Evolutionary conservation across 805 yeast species (phyloP), one percentile per base, ranked within the genome.

Genomic region (Lachancea thermotolerans): DNA sequence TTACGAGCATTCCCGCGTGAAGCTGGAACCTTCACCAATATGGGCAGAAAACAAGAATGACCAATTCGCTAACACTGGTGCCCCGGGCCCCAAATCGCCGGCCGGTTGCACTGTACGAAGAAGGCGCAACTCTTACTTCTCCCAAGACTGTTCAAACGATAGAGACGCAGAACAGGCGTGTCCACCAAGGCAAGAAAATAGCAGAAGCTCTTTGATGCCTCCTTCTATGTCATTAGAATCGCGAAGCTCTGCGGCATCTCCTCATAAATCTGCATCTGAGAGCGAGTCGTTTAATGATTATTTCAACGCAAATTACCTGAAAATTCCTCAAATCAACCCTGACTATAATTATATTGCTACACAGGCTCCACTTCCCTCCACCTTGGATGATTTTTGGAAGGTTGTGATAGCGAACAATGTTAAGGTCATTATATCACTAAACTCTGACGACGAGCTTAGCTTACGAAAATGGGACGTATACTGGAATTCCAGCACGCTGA

Each of bases 301-400:
- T 60, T 85, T 89, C 56, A 90, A 89, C 62, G 97, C 97, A 0
- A 85, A 90, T n/a, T 83, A 85, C 62, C 65, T 85, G 17, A 56
- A 50, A 28, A 55, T 67, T 47, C 70, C 53, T 57, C 72, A 57
- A 54, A 70, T 62, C 54, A 71, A 57, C 57, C 68, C 51, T 3
- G 57, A 59, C 45, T 66, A 53, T 59, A 58, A 71, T 33, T 85
- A 83, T 57, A 85, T 90, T 50, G 96, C 95, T 0, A 78, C 95
- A 1, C 96, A 91, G 60, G 99, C 96, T 1, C 99, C 99, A 2
- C 61, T 85, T 36, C 71, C 71, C 2, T 73, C 77, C 16, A 91
- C 98, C 0, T 73, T 82, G 36, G 85, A 82, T 30, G 96, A 91
- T 62, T 91, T 93, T 58, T 91, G 96, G 96, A 83, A 80, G 52